Percentiles rank a stretch among this genome's conserved stretches.
phyloP scores from a whole-genome alignment of 2,329 filamentous ascomycete species.

The Exserohilum turcica region DNA sequence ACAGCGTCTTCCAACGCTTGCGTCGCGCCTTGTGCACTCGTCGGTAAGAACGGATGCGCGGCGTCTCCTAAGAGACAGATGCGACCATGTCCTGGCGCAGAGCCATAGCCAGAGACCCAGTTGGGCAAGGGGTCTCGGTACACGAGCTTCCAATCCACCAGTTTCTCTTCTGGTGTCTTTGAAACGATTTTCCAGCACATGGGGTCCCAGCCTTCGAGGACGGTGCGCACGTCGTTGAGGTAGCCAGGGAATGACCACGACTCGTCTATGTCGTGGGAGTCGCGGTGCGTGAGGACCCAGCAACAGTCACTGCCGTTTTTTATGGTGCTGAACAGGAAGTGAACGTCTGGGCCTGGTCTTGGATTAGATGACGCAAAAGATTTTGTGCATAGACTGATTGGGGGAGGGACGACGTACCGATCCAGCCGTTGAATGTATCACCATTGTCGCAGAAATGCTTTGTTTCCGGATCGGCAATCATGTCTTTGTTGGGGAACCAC shows the following conservation, averaged over 20 bases:
- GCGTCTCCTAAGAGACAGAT: slow-evolving; percentile 60
- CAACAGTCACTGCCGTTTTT: slow-evolving; percentile 46
- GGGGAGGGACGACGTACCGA: slow-evolving; percentile 22
- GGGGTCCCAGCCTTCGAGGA: slow-evolving; percentile 43
- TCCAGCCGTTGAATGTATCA: slow-evolving; percentile 48
- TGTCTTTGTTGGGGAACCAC: slow-evolving; percentile 49
- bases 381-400: background rate
- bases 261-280: slow-evolving; percentile 44
- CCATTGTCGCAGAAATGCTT: slow-evolving; percentile 47
- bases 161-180: slow-evolving; percentile 42
- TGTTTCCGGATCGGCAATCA: slow-evolving; percentile 47
- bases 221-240: slow-evolving; percentile 40
- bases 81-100: slow-evolving; percentile 41
- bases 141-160: slow-evolving; percentile 62
- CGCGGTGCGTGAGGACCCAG: slow-evolving; percentile 46
- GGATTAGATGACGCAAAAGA: background rate
- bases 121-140: slow-evolving; percentile 59
- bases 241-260: slow-evolving; percentile 46
- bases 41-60: slow-evolving; percentile 61
- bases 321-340: slow-evolving; percentile 46
- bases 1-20: slow-evolving; percentile 59
- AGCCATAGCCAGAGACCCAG: slow-evolving; percentile 58
- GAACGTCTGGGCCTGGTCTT: slow-evolving; percentile 41
- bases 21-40: slow-evolving; percentile 59
- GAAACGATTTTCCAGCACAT: slow-evolving; percentile 44